Evolutionary conservation across 345 rosid genomes (phyloP), one percentile per base, ranked within the genome.

Genomic region (Hypericum androsaemum): DNA sequence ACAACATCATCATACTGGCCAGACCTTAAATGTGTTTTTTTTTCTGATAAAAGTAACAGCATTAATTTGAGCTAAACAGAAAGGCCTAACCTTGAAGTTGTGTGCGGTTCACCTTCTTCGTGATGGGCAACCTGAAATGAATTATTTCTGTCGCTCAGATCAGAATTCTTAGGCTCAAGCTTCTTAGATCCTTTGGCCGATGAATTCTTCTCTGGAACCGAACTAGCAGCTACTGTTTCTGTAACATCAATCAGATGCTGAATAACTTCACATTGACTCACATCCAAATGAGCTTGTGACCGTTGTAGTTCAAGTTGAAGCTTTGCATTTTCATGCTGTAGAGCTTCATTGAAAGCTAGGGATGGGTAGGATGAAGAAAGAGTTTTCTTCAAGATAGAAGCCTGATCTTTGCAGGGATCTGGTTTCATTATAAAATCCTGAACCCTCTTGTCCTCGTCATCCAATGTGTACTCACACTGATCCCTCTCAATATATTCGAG

Each of bases 301-400:
- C 79, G 71, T 61, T 88, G 94, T 37, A 92, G 81, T 63, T 92
- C 98, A 5, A 78, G 65, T 54, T 70, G 86, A 65, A 92, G 86
- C 66, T 85, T 92, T 74, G 77, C 82, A 57, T 61, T 81, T 69
- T 92, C 98, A 51, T 81, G 78, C 50, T 53, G 62, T 45, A 92
- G 79, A 39, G 84, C 97, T 72, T 88, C 94, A 53, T 80, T 80
- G 63, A 92, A 92, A 47, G 79, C 64, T 76, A 92, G 10, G 64
- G 83, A 84, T 51, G 97, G 98, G 62, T 92, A 88, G 42, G 90
- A 83, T 69, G 80, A 79, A 57, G 98, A 85, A 40, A 92, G 77
- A 61, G 84, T 78, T 61, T 92, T 92, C 65, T 92, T 80, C 80
- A 92, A 51, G 63, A 83, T 76, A 6, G 78, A 40, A 7, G 94